Evolutionary conservation across 768 basidiomycete species (phyloP), one percentile per base, ranked within the genome.

Genomic region (Boletus reticuloceps): DNA sequence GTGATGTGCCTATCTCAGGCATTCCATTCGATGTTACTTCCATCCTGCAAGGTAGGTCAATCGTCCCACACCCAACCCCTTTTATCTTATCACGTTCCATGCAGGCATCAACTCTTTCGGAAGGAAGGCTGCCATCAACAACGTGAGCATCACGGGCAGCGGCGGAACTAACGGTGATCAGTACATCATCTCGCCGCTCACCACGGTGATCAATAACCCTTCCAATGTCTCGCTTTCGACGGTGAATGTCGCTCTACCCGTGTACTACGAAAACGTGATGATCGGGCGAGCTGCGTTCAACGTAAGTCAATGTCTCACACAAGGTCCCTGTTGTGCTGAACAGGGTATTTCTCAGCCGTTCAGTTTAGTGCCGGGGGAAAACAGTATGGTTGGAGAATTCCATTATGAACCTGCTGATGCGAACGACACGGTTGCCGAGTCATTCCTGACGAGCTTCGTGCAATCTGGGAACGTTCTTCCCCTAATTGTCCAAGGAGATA

Each of bases 221-320:
- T 87, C 86, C 6, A 86, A 87, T 61, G 67, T 89, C 34, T 83
- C 84, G 5, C 73, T 90, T 32, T 67, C 77, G 51, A 88, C 86
- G 11, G 75, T 78, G 51, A 75, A 78, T 44, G 73, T 88, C 22
- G 70, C 82, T 6, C 76, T 91, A 37, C 80, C 83, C 0, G 85
- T 84, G 6, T 69, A 78, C 50, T 88, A 79, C 65, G 67, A 84
- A 41, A 78, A 79, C 16, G 76, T 80, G 22, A 71, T 72, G 64
- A 76, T 90, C 40, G 86, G 88, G 13, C 78, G 78, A 16, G 83
- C 85, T 0, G 81, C 72, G 11, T 83, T 88, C 38, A 64, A 76
- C 55, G 85, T 87, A 63, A 66, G 82, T 64, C 39, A 8, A 45
- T 1, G 12, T 45, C 8, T 29, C 32, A 31, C 6, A 38, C 25